These are phyloP conservation scores for Globisporangium uncinulatum DNA, from an alignment of 352 stramenopile species.

Conservation along the genomic window DNA sequence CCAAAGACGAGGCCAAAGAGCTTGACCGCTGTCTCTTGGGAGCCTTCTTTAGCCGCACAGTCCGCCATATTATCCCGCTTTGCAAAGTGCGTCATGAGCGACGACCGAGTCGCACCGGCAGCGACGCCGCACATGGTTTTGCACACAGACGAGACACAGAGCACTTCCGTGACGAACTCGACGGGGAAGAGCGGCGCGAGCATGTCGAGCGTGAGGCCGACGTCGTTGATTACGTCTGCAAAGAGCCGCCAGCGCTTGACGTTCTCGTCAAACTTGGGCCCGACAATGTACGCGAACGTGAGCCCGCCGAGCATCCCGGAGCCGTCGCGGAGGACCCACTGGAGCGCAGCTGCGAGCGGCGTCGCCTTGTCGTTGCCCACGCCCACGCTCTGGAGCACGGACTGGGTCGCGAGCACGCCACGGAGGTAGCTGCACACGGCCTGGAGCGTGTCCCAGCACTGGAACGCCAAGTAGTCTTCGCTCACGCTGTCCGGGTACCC, in stretches of 20 bases:
- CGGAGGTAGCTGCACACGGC: constrained; percentile 94
- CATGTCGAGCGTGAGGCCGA: constrained; percentile 90
- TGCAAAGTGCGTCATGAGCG: constrained; percentile 88
- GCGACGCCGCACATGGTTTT: constrained; percentile 95
- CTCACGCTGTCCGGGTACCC: constrained; percentile 84
- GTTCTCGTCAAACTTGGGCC: constrained; percentile 90
- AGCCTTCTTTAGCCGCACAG: constrained; percentile 93
- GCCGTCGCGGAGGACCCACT: constrained; percentile 73
- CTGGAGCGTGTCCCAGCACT: constrained; percentile 95
- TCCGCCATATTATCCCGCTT: constrained; percentile 88
- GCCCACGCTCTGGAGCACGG: constrained; percentile 90
- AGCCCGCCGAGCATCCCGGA: constrained; percentile 89
- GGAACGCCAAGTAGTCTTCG: constrained; percentile 92
- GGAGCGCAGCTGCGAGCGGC: constrained; percentile 61
- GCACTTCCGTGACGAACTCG: constrained; percentile 51
- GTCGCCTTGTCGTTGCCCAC: constrained; percentile 87
- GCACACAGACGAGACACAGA: constrained; percentile 87
- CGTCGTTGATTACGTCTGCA: constrained; percentile 95
- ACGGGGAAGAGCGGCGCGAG: constrained; percentile 63
- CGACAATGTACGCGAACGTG: constrained; percentile 90
- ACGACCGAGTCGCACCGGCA: constrained; percentile 90
- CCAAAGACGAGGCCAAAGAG: constrained; percentile 90
- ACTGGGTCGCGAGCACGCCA: constrained; percentile 90
- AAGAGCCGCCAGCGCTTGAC: constrained; percentile 96
- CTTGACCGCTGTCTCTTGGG: constrained; percentile 94